Percentiles rank a stretch among this genome's conserved stretches.
These are phyloP conservation scores for Jaltomata sinuosa DNA, from an alignment of 257 asterid genomes.

Conservation along the genomic window DNA sequence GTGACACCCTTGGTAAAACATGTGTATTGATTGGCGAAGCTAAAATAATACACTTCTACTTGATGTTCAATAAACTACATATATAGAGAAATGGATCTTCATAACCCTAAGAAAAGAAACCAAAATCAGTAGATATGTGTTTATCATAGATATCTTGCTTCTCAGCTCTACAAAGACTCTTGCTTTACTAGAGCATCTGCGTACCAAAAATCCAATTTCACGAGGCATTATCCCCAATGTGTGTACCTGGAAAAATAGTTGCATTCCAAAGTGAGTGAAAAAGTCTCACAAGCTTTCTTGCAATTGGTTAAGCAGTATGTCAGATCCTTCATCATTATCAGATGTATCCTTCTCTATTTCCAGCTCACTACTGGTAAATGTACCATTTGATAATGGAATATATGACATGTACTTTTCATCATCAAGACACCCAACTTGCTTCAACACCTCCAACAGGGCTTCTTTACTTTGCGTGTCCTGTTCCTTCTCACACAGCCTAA, in stretches of 20 bases:
- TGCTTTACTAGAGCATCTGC: not conserved
- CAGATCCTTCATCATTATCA: slow-evolving; percentile 25
- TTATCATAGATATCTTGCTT: not conserved
- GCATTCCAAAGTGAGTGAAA: not conserved
- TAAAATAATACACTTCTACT: not conserved
- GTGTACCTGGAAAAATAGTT: not conserved
- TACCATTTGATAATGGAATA: slow-evolving; percentile 21
- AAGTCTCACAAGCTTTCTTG: slow-evolving; percentile 49
- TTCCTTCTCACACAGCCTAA: slow-evolving; percentile 45
- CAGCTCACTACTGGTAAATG: slow-evolving; percentile 1
- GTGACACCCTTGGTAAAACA: not conserved
- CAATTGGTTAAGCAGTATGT: slow-evolving; percentile 36
- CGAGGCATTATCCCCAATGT: not conserved
- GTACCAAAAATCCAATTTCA: not conserved
- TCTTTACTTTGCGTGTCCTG: slow-evolving; percentile 40
- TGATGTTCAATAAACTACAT: not conserved
- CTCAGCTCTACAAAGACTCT: not conserved
- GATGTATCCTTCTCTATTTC: slow-evolving; percentile 9
- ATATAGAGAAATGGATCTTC: not conserved
- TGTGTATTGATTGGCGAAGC: not conserved
- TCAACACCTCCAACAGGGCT: slow-evolving; percentile 38
- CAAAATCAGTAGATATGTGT: not conserved
- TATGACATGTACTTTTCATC: slow-evolving; percentile 43
- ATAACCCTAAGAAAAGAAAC: not conserved
- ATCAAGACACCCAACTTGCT: slow-evolving; percentile 47